These are phyloP conservation scores for Domatiomyces globalis DNA, from an alignment of 2,329 filamentous ascomycete species.

Conservation along the genomic window DNA sequence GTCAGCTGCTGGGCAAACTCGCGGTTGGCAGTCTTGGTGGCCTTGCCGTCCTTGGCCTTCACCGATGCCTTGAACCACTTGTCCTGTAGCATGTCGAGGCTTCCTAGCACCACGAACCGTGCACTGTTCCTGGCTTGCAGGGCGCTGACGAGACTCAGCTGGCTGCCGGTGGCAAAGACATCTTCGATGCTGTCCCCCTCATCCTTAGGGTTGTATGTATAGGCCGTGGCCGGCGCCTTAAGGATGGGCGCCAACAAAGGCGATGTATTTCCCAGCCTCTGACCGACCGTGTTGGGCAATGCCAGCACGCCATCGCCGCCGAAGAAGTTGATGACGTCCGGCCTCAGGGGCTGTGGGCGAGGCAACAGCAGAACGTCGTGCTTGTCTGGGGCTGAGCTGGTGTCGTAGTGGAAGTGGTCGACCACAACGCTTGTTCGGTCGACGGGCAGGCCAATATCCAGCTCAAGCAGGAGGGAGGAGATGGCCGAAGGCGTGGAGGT, in stretches of 20 bases:
- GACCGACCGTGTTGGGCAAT: constrained; percentile 68
- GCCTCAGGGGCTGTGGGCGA: constrained; percentile 48
- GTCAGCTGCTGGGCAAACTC: constrained; percentile 73
- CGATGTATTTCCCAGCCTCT: constrained; percentile 61
- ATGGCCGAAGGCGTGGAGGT: constrained; percentile 57
- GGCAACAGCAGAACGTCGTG: constrained; percentile 80
- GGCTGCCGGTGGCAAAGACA: constrained; percentile 63
- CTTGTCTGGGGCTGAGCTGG: constrained; percentile 57
- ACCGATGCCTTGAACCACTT: constrained; percentile 77
- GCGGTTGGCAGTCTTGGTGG: constrained; percentile 57
- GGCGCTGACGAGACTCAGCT: constrained; percentile 70
- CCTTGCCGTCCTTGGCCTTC: constrained; percentile 41
- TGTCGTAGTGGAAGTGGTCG: constrained; percentile 93
- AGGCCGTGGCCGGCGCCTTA: constrained; percentile 68
- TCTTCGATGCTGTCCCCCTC: constrained; percentile 57
- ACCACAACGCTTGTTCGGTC: constrained; percentile 77
- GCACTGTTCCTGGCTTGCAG: constrained; percentile 90
- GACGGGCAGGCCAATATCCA: constrained; percentile 74
- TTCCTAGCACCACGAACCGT: constrained; percentile 71
- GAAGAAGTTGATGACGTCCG: constrained; percentile 67
- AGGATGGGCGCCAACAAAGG: constrained; percentile 69
- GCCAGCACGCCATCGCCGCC: constrained; percentile 55
- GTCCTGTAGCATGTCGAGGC: constrained; percentile 74
- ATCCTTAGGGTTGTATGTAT: constrained; percentile 89
- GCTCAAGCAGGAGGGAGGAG: constrained; percentile 65